Percentiles rank a stretch among this genome's conserved stretches.
Conservation (phyloP, 768 basidiomycete genomes). For the Collybia nuda region DNA sequence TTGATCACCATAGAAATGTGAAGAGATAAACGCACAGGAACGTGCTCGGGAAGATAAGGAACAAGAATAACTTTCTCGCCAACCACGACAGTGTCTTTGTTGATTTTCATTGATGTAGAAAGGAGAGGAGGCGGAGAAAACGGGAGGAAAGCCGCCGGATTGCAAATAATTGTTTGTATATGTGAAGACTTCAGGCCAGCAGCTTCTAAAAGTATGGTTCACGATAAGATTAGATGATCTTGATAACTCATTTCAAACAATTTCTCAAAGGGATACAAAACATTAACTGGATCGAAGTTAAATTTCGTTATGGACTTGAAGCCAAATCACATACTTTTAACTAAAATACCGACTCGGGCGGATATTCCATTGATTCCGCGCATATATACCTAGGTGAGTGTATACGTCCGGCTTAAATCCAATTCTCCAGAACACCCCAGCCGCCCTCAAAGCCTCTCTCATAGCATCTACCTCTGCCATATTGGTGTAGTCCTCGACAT, state of each 20-base stretch:
- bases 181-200: neutral
- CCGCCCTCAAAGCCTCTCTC: conserved; percentile 28
- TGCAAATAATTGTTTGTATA: neutral
- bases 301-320: no score
- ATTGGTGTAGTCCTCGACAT: conserved; percentile 27
- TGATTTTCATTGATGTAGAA: conserved; percentile 53
- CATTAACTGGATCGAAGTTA: no score
- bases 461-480: conserved; percentile 26
- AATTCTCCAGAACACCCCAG: conserved; percentile 34
- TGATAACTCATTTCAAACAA: no score
- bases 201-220: neutral
- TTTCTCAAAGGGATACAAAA: no score
- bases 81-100: conserved; percentile 63
- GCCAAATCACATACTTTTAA: neutral
- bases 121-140: neutral
- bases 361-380: conserved; percentile 32
- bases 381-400: conserved; percentile 36
- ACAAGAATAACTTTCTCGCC: conserved; percentile 73
- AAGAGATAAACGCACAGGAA: conserved; percentile 32
- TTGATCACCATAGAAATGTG: neutral
- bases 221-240: no score
- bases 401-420: conserved; percentile 41
- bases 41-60: conserved; percentile 69
- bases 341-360: conserved; percentile 29
- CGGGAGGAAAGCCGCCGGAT: neutral